Percentiles rank a stretch among this genome's conserved stretches.
phyloP scores from a whole-genome alignment of 768 basidiomycete genomes.

The Podaxis sp. region DNA sequence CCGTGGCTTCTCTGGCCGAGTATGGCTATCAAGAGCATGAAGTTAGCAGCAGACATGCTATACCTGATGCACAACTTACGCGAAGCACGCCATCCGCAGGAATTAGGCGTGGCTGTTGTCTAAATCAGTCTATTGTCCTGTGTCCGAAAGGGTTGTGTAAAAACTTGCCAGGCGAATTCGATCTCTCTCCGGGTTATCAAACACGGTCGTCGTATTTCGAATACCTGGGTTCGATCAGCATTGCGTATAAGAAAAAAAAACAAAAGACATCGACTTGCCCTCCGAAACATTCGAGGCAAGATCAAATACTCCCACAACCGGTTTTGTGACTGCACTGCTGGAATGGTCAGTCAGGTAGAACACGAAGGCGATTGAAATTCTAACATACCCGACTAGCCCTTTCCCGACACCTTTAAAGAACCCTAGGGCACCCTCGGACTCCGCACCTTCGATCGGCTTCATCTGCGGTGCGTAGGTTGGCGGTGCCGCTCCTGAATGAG shows the following conservation, averaged over 20 bases:
- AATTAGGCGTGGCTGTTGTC: constrained; percentile 72
- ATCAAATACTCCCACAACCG: constrained; percentile 95
- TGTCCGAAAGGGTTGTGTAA: constrained; percentile 5
- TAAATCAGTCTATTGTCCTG: neutral
- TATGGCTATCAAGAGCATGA: constrained; percentile 58
- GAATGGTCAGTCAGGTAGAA: neutral
- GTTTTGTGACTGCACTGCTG: constrained; percentile 86
- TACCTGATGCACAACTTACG: constrained; percentile 42
- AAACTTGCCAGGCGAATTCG: constrained; percentile 71
- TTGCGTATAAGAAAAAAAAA: neutral
- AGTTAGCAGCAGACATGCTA: neutral
- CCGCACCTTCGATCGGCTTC: constrained; percentile 97
- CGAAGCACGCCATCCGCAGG: constrained; percentile 85
- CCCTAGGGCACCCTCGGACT: constrained; percentile 88
- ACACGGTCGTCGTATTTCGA: constrained; percentile 97
- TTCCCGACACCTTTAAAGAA: constrained; percentile 99
- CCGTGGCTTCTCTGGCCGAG: constrained; percentile 84
- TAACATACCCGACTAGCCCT: constrained; percentile 83
- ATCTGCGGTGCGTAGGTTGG: constrained; percentile 49
- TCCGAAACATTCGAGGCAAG: constrained; percentile 93
- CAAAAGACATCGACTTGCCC: constrained; percentile 44
- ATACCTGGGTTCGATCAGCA: constrained; percentile 55
- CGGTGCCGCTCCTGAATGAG: neutral
- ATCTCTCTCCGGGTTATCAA: constrained; percentile 88
- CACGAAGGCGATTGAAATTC: neutral